Evolutionary conservation across 2,329 filamentous ascomycete genomes (phyloP), one percentile per base, ranked within the genome.

Genomic region (Aurifilum marmelostoma): DNA sequence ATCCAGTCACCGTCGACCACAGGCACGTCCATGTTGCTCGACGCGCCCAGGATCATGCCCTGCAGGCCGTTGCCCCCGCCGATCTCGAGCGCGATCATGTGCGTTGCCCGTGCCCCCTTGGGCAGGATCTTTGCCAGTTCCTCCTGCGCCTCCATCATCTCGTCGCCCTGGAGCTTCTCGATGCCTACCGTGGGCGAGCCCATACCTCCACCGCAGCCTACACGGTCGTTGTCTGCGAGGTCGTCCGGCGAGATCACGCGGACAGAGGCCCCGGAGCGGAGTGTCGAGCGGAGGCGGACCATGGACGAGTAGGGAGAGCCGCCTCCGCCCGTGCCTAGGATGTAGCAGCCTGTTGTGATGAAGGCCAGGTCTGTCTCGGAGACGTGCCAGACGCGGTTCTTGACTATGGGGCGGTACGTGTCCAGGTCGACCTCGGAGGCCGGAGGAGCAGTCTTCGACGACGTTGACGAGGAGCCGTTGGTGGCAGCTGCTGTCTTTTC

Each of bases 21-120:
- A 0, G 85, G 84, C 0, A 85, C 71, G 67, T 85, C 77, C 76
- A 88, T 84, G 70, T 85, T 83, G 1, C 79, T 79, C 65, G 83
- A 84, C 0, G 85, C 84, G 6, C 87, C 87, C 5, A 89, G 77
- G 4, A 88, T 81, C 77, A 90, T 79, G 11, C 85, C 83, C 71
- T 88, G 84, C 11, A 90, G 79, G 0, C 89, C 88, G 71, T 91
- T 91, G 5, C 84, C 84, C 8, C 89, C 89, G n/a, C 89, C 89
- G 66, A 91, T 89, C 73, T 91, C 89, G 14, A 90, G 76, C 1
- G 87, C 83, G 71, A 91, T 87, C 71, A 90, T 85, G 50, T 87
- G 85, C 27, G 88, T 85, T 29, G 86, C 83, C 1, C 76, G 75
- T 21, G 77, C 75, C 50, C 81, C 78, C 12, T 29, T 18, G 2